Base-by-base conservation (phyloP, 768 basidiomycete species). In the Daedaleopsis sinensis region DNA sequence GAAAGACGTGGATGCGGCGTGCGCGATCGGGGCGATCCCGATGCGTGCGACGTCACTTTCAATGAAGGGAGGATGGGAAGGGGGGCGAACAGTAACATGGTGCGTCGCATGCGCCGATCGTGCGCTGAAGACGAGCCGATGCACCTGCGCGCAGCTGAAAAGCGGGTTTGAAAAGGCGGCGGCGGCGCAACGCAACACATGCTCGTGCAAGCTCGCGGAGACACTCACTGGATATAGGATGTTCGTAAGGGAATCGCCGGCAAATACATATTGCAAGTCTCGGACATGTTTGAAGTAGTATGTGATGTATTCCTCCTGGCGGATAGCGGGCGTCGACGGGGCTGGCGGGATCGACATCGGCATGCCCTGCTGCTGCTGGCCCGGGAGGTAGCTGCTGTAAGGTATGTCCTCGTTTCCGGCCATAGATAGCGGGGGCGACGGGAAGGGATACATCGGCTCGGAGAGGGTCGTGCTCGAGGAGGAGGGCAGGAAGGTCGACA, bases 241-340 rank as follows among this genome's bases (percentile, higher is more conserved):
- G 55, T 88, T 84, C 35, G 86, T 83, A 55, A 89, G 80, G 9
- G 81, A 71, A 60, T 85, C 85, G 12, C 84, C 82, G 39, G 84
- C 81, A 69, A 91, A 90, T 43, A 84, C 78, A 65, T 84, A 86
- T 68, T 91, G 86, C 59, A 86, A 76, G 65, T 82, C 83, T 21
- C 84, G 84, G 62, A 92, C 87, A 61, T 87, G 80, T 55, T 84
- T 82, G 70, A 93, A 91, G 73, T 91, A 93, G 73, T 91, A 89
- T 66, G 86, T 76, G 55, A 90, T 83, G 63, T 86, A 82, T 39
- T 86, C 82, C 57, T 82, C 79, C 65, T 85, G 59, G 82, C 43
- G 82, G 71, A 37, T 72, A 70, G 57, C 74, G 77, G 63, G 82
- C 80, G 43, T 74, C 74, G 27, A 75, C 68, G 66, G 63, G 70